Evolutionary conservation across 306 rosid genomes (phyloP), one percentile per base, ranked within the genome.

Genomic region (Vachellia pachyceras): DNA sequence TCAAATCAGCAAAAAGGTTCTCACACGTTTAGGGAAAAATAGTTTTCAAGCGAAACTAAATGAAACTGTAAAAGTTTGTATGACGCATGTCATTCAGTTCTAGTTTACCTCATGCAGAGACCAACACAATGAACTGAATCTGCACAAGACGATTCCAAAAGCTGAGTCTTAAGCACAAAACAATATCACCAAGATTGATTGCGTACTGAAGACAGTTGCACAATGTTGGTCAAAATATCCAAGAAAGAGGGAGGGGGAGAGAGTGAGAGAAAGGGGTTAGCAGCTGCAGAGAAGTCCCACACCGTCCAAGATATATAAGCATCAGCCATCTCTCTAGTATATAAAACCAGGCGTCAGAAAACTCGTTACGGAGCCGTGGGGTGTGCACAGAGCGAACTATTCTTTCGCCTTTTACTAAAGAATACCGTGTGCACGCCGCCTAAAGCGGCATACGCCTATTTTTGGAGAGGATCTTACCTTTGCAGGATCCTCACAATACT

Each of bases 401-500:
- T 91, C 90, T 87, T 89, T 91, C 82, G 92, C 92, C 91, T 89
- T 91, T 89, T 89, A 91, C 92, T 89, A 80, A 86, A 86, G 84
- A 87, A 90, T 84, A 85, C 87, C 87, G 88, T 90, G 91, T 82
- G 81, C 41, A 20, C 75, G 23, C 41, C 5, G 72, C 60, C 0
- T 0, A 0, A 5, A 2, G 71, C 61, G 75, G 87, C 86, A 78
- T 74, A 84, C 70, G 87, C 85, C 45, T 12, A 75, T 81, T 84
- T 84, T 78, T 78, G 13, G n/a, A 63, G 66, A 29, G 44, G 55
- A 1, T 6, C 0, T 20, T 6, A 1, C 0, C 33, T 29, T 3
- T 18, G 78, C 14, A 3, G 23, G 47, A 2, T 39, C 72, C 73
- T 37, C 1, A 3, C 46, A 46, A 35, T 33, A 0, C 72, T 1